phyloP scores from a whole-genome alignment of 257 asterid genomes.

The Gynochthodes officinalis region DNA sequence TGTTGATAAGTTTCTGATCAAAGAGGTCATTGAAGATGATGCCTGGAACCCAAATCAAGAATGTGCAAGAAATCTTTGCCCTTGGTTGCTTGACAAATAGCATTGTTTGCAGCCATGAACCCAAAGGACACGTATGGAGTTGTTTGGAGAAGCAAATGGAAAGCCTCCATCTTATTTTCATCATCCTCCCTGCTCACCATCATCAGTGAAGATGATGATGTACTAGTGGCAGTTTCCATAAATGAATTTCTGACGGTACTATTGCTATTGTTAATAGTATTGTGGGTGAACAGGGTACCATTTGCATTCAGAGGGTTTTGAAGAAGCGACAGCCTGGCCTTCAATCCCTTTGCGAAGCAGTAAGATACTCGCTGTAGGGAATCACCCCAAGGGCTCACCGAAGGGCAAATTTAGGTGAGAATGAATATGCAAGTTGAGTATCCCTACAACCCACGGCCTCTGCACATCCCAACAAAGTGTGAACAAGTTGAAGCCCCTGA shows the following conservation, averaged over 20 bases:
- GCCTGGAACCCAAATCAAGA: constrained; percentile 51
- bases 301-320: too few relatives aligned
- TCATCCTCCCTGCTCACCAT: too few relatives aligned
- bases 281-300: too few relatives aligned
- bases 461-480: constrained; percentile 53
- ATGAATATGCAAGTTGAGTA: constrained; percentile 39
- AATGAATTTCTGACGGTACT: too few relatives aligned
- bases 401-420: constrained; percentile 43
- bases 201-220: too few relatives aligned
- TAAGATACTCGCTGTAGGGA: constrained; percentile 52
- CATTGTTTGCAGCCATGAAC: constrained; percentile 56
- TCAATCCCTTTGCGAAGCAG: constrained; percentile 49
- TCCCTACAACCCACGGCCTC: constrained; percentile 69
- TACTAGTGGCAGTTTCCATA: too few relatives aligned
- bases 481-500: constrained; percentile 45
- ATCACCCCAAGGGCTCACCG: constrained; percentile 44
- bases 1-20: constrained; percentile 32
- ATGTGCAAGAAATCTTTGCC: constrained; percentile 44
- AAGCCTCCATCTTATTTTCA: constrained; percentile 41
- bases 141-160: constrained; percentile 37
- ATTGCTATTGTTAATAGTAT: too few relatives aligned
- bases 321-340: constrained; percentile 34
- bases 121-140: constrained; percentile 54
- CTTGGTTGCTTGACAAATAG: constrained; percentile 37
- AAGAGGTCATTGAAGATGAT: constrained; percentile 54